These are phyloP conservation scores for Fomitopsis schrenkii DNA, from an alignment of 1,284 basidiomycete species.

Conservation along the genomic window DNA sequence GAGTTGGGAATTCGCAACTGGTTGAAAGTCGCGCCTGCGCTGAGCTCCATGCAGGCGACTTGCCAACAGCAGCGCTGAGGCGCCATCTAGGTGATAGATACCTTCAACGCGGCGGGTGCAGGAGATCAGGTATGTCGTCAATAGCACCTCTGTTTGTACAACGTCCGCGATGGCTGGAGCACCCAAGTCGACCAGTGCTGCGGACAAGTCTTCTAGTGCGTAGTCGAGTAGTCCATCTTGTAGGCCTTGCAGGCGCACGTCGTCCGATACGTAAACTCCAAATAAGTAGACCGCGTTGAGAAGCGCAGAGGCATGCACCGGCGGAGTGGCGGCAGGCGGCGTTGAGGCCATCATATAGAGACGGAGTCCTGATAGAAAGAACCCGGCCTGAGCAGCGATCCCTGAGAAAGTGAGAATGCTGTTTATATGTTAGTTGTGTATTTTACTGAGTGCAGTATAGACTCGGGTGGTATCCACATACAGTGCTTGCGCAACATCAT, in stretches of 20 bases:
- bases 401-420: slow-evolving; percentile 32
- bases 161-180: slow-evolving; percentile 33
- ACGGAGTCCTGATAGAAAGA: slow-evolving; percentile 26
- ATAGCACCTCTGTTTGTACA: slow-evolving; percentile 42
- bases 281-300: slow-evolving; percentile 25
- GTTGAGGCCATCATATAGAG: slow-evolving; percentile 10
- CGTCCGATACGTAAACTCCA: slow-evolving; percentile 20
- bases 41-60: slow-evolving; percentile 24
- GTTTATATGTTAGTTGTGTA: neutral
- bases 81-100: slow-evolving; percentile 37
- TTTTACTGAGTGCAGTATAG: too few relatives aligned
- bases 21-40: slow-evolving; percentile 1
- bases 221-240: slow-evolving; percentile 24
- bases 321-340: slow-evolving; percentile 4
- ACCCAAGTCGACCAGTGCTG: slow-evolving; percentile 24
- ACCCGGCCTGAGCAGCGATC: slow-evolving; percentile 30
- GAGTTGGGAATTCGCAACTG: slow-evolving; percentile 11
- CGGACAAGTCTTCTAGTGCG: slow-evolving; percentile 23
- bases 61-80: slow-evolving; percentile 34
- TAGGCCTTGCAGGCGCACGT: slow-evolving; percentile 14
- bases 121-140: slow-evolving; percentile 41
- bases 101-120: slow-evolving; percentile 38
- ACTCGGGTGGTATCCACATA: slow-evolving; percentile 7
- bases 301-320: slow-evolving; percentile 16
- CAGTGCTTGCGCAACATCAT: slow-evolving; percentile 5